Base-by-base conservation (phyloP, 73 alveolate genomes). In the Loxodes magnus region DNA sequence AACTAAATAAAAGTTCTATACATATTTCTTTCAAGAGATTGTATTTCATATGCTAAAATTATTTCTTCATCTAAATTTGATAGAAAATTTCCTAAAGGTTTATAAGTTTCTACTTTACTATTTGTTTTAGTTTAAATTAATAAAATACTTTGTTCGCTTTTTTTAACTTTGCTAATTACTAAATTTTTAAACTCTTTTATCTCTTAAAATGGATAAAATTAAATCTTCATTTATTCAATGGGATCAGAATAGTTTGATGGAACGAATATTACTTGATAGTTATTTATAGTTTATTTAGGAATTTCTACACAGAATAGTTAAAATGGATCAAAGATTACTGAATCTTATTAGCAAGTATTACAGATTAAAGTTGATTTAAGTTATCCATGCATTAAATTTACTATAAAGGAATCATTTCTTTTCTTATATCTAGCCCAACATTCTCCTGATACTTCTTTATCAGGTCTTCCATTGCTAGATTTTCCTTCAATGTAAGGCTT, bases 301-400 rank as follows among this genome's bases (percentile, higher is more conserved):
- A 46, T 46, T 12, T 37, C 15, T 9, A 46, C n/a, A 16, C 43
- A 46, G 10, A 46, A 21, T 24, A 24, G 7, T 7, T 10, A 12
- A 46, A 22, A 46, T 1, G 59, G 59, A 2, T 46, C 59, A 46
- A 10, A 46, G 7, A 20, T 25, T n/a, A 46, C n/a, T 25, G 59
- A 46, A 14, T 22, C n/a, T 5, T 10, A 7, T 5, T 46, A 12
- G 2, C 59, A 46, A n/a, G 22, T 19, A 5, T 37, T 37, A 19
- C 59, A 46, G 7, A 1, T 46, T 1, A 46, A 22, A 9, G 34
- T 46, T 46, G 59, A 46, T 46, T 46, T 46, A 46, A n/a, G 7
- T 24, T 46, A 41, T 2, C 59, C 59, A 46, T 46, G 27, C 7
- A 46, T n/a, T 9, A 10, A 10, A 2, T 46, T 41, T 25, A 46